Conservation (phyloP, 441 rosid genomes). For the Arabidopsis lyrata region DNA sequence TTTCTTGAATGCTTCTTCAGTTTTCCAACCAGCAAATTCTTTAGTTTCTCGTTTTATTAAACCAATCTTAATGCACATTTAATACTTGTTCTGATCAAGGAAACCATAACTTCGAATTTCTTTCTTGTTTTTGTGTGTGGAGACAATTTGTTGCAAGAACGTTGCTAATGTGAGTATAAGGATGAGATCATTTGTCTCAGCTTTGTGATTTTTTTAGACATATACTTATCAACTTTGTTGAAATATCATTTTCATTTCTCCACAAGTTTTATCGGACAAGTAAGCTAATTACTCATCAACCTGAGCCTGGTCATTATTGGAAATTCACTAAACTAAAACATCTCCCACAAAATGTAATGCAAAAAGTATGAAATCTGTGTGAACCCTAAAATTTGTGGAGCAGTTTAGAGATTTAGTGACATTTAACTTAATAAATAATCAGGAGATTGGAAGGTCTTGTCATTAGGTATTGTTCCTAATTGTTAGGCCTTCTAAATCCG, state of each 20-base stretch:
- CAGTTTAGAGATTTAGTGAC: neutral
- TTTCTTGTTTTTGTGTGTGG: neutral
- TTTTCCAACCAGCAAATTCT: constrained; percentile 25
- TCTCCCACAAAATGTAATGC: neutral
- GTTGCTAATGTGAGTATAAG: neutral
- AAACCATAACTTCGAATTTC: neutral
- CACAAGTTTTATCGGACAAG: neutral
- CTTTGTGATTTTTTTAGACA: neutral
- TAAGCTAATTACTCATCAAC: neutral
- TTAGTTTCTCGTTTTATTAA: constrained; percentile 1
- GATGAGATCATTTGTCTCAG: neutral
- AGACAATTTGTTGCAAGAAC: neutral
- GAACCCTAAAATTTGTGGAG: constrained; percentile 2
- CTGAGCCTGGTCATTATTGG: neutral
- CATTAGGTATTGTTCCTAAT: constrained; percentile 34
- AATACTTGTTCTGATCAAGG: constrained; percentile 16
- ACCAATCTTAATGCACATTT: constrained; percentile 5
- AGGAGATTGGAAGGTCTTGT: constrained; percentile 22
- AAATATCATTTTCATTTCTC: neutral
- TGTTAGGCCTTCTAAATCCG: constrained; percentile 43
- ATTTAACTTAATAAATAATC: neutral
- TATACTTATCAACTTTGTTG: neutral
- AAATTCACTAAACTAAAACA: neutral
- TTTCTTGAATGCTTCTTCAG: neutral
- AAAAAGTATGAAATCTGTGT: constrained; percentile 9